Base-by-base conservation (phyloP, 2,329 filamentous ascomycete species). In the Alternaria postmessia region DNA sequence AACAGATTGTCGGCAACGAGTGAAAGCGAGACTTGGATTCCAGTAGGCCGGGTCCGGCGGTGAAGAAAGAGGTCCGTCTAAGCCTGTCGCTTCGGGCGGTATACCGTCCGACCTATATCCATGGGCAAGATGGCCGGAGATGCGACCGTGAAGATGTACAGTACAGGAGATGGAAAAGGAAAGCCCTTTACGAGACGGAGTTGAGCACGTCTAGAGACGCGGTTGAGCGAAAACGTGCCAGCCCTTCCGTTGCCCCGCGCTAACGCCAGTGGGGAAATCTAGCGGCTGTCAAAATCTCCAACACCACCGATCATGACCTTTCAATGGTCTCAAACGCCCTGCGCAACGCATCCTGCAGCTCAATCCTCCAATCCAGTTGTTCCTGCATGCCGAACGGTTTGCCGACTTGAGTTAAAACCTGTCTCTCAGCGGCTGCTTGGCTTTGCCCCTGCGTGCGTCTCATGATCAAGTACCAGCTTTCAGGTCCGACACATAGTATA, bases 81-180 rank as follows among this genome's bases (percentile, higher is more conserved):
- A 63, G 64, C 63, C 59, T 68, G 59, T 63, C 58, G 62, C 61
- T 41, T 55, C 14, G 47, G 43, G 22, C 54, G 65, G 59, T 64
- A 51, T 52, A 52, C 54, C 18, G 51, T 59, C 42, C 59, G 58
- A 14, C 42, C 28, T 41, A 54, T 51, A 55, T 55, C 51, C 36
- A 24, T 3, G 56, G 49, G 32, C n/a, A 42, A 36, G 1, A 16
- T 18, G 30, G 3, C 20, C 51, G 39, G 53, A 42, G n/a, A 54
- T 46, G 30, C 14, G 18, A 8, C 22, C 4, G 22, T 34, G 6
- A 26, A 26, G 36, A 51, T 41, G 26, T 24, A 32, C 48, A 28
- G 12, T 41, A 42, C 22, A 12, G 32, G 36, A 28, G 32, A 39
- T 34, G 20, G 14, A 20, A 41, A 26, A 52, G 39, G 28, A 7